A percentile compares a stretch with the other conserved stretches of the same genome.
phyloP scores from a whole-genome alignment of 805 yeast genomes.

The Spathaspora boniae region DNA sequence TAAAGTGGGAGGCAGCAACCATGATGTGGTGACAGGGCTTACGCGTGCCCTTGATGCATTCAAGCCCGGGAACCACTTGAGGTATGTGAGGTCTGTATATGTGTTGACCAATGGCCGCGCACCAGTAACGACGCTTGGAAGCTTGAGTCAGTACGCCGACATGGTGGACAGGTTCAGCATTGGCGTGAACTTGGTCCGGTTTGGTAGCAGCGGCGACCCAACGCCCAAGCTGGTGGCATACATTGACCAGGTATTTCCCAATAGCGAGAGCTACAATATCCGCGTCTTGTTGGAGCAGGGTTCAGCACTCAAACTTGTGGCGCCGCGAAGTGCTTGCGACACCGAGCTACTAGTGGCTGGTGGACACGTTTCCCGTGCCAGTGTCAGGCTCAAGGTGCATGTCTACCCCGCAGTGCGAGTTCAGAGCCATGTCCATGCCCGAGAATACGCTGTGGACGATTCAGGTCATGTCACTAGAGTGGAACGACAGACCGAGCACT shows the following conservation, averaged over 20 bases:
- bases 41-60: slow-evolving; percentile 9
- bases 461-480: slow-evolving; percentile 12
- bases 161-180: slow-evolving; percentile 3
- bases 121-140: slow-evolving; percentile 9
- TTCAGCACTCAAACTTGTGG: slow-evolving; percentile 35
- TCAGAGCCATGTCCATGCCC: slow-evolving; percentile 35
- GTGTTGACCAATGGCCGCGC: slow-evolving; percentile 25
- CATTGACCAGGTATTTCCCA: not conserved
- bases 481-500: slow-evolving; percentile 28
- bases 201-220: not conserved
- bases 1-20: not conserved
- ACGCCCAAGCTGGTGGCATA: not conserved
- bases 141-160: not conserved
- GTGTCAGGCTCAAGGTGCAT: slow-evolving; percentile 41
- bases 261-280: not conserved
- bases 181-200: slow-evolving; percentile 1
- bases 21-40: slow-evolving; percentile 2
- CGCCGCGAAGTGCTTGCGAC: slow-evolving; percentile 44
- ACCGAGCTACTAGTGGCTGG: slow-evolving; percentile 34
- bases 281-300: not conserved
- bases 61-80: slow-evolving; percentile 13
- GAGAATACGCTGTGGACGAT: slow-evolving; percentile 26
- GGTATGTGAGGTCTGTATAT: slow-evolving; percentile 34
- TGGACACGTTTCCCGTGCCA: not conserved
- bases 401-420: slow-evolving; percentile 55